Conservation (phyloP, 257 asterid genomes). For the Capsicum baccatum region DNA sequence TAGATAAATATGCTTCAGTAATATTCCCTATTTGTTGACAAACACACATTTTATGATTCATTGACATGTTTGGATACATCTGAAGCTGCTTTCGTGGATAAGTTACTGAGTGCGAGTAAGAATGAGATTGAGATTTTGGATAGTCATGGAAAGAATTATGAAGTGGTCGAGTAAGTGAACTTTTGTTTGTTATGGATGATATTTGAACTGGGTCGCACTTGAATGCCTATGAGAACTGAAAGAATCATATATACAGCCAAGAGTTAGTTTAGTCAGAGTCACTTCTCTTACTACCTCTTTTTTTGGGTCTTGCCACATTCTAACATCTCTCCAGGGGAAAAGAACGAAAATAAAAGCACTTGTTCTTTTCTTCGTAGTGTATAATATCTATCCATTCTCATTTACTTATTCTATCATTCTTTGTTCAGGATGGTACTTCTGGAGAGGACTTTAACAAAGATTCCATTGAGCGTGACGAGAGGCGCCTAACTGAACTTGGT, state of each 20-base stretch:
- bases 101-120: conserved; percentile 9
- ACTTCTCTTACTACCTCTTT: background rate
- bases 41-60: background rate
- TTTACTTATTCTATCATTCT: conserved; percentile 35
- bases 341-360: background rate
- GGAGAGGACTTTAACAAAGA: conserved; percentile 86
- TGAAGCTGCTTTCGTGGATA: conserved; percentile 9
- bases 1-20: conserved; percentile 5
- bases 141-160: conserved; percentile 12
- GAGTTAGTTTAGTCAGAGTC: background rate
- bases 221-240: background rate
- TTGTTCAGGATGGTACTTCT: conserved; percentile 69
- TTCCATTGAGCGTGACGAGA: conserved; percentile 81
- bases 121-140: conserved; percentile 23
- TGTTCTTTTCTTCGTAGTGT: background rate
- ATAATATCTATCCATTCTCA: background rate
- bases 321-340: background rate
- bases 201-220: conserved; percentile 7
- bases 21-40: background rate
- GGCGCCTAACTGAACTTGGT: conserved; percentile 93
- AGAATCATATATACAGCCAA: background rate
- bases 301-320: background rate
- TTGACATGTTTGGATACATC: conserved; percentile 8
- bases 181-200: background rate
- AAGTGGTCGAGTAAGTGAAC: background rate